These are phyloP conservation scores for Pleurostoma richardsiae DNA, from an alignment of 2,329 filamentous ascomycete species.

Conservation along the genomic window DNA sequence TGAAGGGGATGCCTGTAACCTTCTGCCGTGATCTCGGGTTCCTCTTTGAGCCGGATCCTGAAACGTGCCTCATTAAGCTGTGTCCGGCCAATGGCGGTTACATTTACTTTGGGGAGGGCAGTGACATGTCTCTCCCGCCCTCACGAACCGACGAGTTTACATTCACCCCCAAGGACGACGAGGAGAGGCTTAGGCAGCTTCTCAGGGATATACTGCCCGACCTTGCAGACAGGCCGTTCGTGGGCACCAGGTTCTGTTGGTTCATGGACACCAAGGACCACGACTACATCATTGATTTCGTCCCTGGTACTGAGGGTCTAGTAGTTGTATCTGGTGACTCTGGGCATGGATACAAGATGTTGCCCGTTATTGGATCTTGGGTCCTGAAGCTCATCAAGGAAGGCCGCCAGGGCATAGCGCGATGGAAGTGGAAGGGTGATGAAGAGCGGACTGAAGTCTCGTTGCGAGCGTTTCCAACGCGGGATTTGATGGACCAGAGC, in stretches of 20 bases:
- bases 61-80: slow-evolving; percentile 53
- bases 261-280: slow-evolving; percentile 56
- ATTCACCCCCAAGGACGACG: slow-evolving; percentile 48
- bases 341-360: slow-evolving; percentile 52
- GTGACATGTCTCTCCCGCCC: slow-evolving; percentile 26
- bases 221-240: slow-evolving; percentile 48
- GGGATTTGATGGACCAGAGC: too few species aligned
- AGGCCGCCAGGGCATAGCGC: too few species aligned
- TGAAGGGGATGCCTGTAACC: slow-evolving; percentile 54
- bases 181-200: slow-evolving; percentile 42
- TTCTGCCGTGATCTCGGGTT: slow-evolving; percentile 58
- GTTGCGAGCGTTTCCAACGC: too few species aligned
- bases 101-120: slow-evolving; percentile 30
- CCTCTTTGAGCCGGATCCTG: slow-evolving; percentile 59
- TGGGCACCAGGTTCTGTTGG: slow-evolving; percentile 54
- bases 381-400: slow-evolving; percentile 32
- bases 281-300: slow-evolving; percentile 55
- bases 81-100: slow-evolving; percentile 55
- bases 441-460: too few species aligned
- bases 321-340: slow-evolving; percentile 49
- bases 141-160: slow-evolving; percentile 2
- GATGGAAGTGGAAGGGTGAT: too few species aligned
- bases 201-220: slow-evolving; percentile 45
- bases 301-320: slow-evolving; percentile 43
- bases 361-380: slow-evolving; percentile 13